A percentile compares a stretch with the other conserved stretches of the same genome.
These are phyloP conservation scores for Cyclocybe cylindracea DNA, from an alignment of 768 basidiomycete genomes.

Conservation along the genomic window DNA sequence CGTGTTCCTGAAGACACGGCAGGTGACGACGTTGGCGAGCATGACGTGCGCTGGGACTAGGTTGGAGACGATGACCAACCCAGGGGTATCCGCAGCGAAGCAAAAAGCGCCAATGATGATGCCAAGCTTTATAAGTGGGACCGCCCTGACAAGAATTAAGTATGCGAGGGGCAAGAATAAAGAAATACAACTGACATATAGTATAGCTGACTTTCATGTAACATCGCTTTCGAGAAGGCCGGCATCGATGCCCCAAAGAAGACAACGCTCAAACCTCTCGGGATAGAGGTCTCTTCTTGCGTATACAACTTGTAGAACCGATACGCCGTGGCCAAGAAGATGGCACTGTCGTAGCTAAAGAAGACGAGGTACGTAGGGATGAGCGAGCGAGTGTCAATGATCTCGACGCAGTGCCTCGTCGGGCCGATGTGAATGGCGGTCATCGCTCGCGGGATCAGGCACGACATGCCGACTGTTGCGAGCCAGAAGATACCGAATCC, in stretches of 20 bases:
- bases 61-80: too few relatives aligned
- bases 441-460: conserved; percentile 19
- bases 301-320: too few relatives aligned
- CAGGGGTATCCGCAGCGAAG: too few relatives aligned
- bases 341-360: too few relatives aligned
- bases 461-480: conserved; percentile 11
- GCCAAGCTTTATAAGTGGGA: too few relatives aligned
- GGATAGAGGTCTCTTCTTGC: background rate
- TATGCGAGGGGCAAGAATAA: too few relatives aligned
- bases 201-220: conserved; percentile 8
- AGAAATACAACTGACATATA: background rate
- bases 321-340: too few relatives aligned
- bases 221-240: conserved; percentile 6
- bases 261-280: background rate
- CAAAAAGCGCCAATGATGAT: too few relatives aligned
- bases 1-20: too few relatives aligned
- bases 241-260: conserved; percentile 2
- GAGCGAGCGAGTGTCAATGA: conserved; percentile 10
- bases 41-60: too few relatives aligned
- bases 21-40: too few relatives aligned
- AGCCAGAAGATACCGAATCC: conserved; percentile 32
- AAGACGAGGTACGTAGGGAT: conserved; percentile 1
- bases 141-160: too few relatives aligned
- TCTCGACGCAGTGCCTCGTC: conserved; percentile 23
- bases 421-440: conserved; percentile 22